phyloP scores from a whole-genome alignment of 305 asterid species.

The Ruellia speciosa region DNA sequence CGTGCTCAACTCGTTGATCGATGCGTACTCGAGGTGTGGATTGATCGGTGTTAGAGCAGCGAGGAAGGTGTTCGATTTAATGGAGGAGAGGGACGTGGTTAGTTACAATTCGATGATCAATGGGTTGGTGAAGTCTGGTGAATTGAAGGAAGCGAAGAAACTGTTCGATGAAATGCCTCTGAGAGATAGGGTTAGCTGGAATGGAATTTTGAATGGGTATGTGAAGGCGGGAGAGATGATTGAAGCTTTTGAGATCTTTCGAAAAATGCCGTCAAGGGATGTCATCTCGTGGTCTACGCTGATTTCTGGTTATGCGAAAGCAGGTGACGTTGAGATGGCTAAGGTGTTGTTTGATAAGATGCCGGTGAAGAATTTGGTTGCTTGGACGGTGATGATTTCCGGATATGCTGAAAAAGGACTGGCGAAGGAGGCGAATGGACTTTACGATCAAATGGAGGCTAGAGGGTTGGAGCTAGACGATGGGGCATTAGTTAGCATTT shows the following conservation, averaged over 20 bases:
- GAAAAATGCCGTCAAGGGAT: constrained; percentile 50
- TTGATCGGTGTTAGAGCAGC: too few relatives aligned
- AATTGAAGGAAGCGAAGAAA: too few relatives aligned
- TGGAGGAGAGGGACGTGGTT: too few relatives aligned
- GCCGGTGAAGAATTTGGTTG: constrained; percentile 71
- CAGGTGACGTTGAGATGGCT: constrained; percentile 66
- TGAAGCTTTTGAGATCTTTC: constrained; percentile 48
- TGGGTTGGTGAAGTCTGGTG: too few relatives aligned
- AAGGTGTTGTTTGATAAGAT: constrained; percentile 53
- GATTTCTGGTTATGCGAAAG: constrained; percentile 51
- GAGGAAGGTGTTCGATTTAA: too few relatives aligned
- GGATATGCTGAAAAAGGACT: constrained; percentile 64
- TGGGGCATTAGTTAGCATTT: constrained; percentile 44
- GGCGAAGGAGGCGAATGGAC: constrained; percentile 43
- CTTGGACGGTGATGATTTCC: constrained; percentile 70
- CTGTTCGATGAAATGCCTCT: too few relatives aligned
- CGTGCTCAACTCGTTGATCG: too few relatives aligned
- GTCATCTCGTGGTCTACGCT: constrained; percentile 76
- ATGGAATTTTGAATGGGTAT: constrained; percentile 70
- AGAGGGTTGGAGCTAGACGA: constrained; percentile 38
- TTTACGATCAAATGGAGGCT: constrained; percentile 45
- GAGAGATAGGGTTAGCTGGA: too few relatives aligned
- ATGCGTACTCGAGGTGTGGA: too few relatives aligned
- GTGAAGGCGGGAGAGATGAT: constrained; percentile 60
- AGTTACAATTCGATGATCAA: too few relatives aligned